Evolutionary conservation across 2,329 filamentous ascomycete species (phyloP), one percentile per base, ranked within the genome.

Genomic region (Neoarthrinium moseri): DNA sequence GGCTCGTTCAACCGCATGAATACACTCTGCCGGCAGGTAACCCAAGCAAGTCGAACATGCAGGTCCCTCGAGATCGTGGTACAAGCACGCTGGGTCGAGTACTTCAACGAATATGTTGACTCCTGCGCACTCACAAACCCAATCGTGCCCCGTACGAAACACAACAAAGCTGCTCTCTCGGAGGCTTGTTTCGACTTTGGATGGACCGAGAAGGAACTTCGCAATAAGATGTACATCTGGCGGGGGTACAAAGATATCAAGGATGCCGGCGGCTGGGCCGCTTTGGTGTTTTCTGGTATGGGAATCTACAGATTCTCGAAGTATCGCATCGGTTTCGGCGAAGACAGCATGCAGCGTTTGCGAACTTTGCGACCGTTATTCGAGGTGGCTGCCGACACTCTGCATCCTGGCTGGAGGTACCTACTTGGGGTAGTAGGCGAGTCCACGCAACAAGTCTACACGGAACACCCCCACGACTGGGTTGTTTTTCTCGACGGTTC

Each of bases 251-350:
- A 77, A 51, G 75, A 81, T 55, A 79, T 81, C 52, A 76, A 78
- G 59, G 72, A 78, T 42, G 68, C 71, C 15, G 78, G 74, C 4
- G 78, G 78, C 4, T 81, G 77, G 77, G 72, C 70, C 2, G 69
- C 74, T 10, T 66, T 82, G 4, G 71, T 80, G 2, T 81, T 82
- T 51, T 72, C 78, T 5, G 77, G 78, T 24, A 75, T 76, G 62
- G 78, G 78, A 2, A 71, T 82, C 13, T 81, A 81, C 57, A 69
- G 78, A 6, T 78, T 81, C 57, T 81, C 77, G 70, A 82, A 81
- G 55, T 81, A 81, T 55, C 70, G 78, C 36, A 72, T 74, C 1
- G 73, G 73, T 4, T 79, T 81, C 54, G 69, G 71, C 32, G 66
- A 69, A 5, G 72, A 75, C 11, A 71, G 75, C 3, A 73, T 78